A percentile compares a stretch with the other conserved stretches of the same genome.
Evolutionary conservation across 495 filamentous ascomycete genomes (phyloP).

Genomic region (Bryoglossum gracile): DNA sequence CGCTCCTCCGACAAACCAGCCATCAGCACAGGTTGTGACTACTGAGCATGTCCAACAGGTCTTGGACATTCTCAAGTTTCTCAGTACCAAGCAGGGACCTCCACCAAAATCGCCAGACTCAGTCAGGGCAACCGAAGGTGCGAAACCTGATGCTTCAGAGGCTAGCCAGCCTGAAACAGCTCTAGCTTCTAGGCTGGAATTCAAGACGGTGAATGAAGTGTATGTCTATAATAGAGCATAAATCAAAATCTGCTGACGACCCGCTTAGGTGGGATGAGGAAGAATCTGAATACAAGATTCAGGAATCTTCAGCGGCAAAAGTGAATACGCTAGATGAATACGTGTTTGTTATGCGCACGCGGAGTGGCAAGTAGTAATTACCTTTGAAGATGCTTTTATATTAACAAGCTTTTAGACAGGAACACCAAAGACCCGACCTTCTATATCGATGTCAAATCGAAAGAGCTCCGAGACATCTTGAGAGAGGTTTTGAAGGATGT

Average conservation of each 20-base stretch:
- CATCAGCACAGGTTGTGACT: constrained; percentile 7
- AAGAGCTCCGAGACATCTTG: constrained; percentile 16
- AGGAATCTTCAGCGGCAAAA: constrained; percentile 61
- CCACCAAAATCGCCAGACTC: not conserved
- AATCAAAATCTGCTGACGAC: not conserved
- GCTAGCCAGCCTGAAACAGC: not conserved
- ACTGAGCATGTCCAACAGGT: constrained; percentile 12
- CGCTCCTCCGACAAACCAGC: constrained; percentile 1
- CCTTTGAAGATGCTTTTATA: not conserved
- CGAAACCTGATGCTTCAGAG: constrained; percentile 1
- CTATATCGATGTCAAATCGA: constrained; percentile 19
- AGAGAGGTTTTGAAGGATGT: constrained; percentile 16
- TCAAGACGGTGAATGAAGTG: constrained; percentile 76
- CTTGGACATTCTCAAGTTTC: constrained; percentile 7
- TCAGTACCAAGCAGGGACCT: constrained; percentile 10
- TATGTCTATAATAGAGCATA: not conserved
- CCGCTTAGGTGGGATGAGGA: constrained; percentile 38
- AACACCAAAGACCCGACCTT: constrained; percentile 5
- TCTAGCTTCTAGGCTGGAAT: constrained; percentile 42
- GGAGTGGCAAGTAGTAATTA: constrained; percentile 3
- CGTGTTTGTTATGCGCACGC: constrained; percentile 65
- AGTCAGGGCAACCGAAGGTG: not conserved
- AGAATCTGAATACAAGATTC: constrained; percentile 70
- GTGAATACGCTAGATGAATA: constrained; percentile 62
- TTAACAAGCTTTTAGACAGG: constrained; percentile 5